A percentile compares a stretch with the other conserved stretches of the same genome.
Conservation (phyloP, 306 rosid genomes). For the Malus orientalis region DNA sequence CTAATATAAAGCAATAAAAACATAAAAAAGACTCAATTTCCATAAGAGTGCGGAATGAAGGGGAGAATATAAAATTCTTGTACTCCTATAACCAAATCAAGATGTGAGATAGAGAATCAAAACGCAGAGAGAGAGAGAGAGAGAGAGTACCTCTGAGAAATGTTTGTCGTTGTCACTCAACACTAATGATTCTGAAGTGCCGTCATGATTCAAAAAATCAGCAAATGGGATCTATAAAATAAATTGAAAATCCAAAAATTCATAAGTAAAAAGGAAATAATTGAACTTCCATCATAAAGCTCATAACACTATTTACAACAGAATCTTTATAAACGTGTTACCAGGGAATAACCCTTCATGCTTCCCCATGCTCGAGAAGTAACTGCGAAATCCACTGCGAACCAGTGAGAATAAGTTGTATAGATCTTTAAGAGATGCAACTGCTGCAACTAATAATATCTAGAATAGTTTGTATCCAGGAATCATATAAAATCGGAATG, state of each 20-base stretch:
- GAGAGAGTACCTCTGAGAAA: slow-evolving; percentile 52
- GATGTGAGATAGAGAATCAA: not conserved
- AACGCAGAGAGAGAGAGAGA: not conserved
- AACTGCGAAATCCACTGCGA: slow-evolving; percentile 45
- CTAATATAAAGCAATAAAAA: not conserved
- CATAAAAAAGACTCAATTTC: not conserved
- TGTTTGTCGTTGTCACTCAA: slow-evolving; percentile 55
- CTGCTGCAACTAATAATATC: not conserved
- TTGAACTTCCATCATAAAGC: not conserved
- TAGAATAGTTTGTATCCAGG: not conserved
- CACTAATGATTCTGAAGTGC: slow-evolving; percentile 57
- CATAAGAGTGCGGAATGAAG: not conserved
- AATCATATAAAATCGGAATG: not conserved
- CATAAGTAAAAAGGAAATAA: not conserved
- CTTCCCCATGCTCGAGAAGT: slow-evolving; percentile 88
- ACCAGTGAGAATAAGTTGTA: slow-evolving; percentile 15
- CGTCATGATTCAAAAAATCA: slow-evolving; percentile 76
- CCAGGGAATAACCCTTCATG: slow-evolving; percentile 72
- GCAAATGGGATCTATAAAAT: slow-evolving; percentile 78
- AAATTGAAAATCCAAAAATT: slow-evolving; percentile 10
- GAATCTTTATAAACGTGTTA: slow-evolving; percentile 26
- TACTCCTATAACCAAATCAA: not conserved
- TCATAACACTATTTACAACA: slow-evolving; percentile 1
- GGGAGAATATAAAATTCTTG: too few relatives aligned
- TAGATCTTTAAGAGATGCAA: not conserved